Percentiles rank a stretch among this genome's conserved stretches.
phyloP scores from a whole-genome alignment of 2,329 filamentous ascomycete genomes.

The Cercospora sesami region DNA sequence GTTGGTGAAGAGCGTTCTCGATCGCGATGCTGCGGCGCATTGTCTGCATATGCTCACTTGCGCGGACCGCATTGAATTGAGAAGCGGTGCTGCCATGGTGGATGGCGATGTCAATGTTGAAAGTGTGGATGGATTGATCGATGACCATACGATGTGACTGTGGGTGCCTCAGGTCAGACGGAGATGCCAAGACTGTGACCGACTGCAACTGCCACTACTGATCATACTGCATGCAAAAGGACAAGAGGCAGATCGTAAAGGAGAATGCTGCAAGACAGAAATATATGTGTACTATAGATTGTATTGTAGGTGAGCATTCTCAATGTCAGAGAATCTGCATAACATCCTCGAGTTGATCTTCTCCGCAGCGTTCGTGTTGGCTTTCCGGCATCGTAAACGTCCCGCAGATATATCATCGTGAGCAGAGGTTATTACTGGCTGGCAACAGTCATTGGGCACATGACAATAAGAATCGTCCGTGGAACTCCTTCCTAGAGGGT shows the following conservation, averaged over 20 bases:
- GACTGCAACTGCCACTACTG: no score
- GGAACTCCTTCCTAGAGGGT: neutral
- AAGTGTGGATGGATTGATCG: neutral
- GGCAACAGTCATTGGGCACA: neutral
- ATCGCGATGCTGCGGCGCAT: slow-evolving; percentile 26
- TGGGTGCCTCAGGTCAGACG: neutral
- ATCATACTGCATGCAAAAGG: neutral
- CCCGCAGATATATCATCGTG: neutral
- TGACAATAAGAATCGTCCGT: neutral
- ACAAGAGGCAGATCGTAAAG: neutral
- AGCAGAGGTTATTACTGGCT: neutral
- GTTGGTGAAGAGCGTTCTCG: slow-evolving; percentile 27
- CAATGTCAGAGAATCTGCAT: neutral
- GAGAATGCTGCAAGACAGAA: neutral
- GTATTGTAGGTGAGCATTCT: neutral
- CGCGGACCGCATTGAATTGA: slow-evolving; percentile 21
- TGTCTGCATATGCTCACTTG: slow-evolving; percentile 30
- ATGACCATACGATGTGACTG: neutral
- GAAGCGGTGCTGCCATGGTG: neutral
- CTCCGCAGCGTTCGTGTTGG: neutral
- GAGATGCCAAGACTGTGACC: neutral
- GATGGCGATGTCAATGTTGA: neutral
- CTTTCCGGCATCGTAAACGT: neutral
- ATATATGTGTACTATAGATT: neutral
- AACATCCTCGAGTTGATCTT: neutral